Evolutionary conservation across 176 grass and related monocot species (phyloP).

Genomic region (Rhynchospora pubera): DNA sequence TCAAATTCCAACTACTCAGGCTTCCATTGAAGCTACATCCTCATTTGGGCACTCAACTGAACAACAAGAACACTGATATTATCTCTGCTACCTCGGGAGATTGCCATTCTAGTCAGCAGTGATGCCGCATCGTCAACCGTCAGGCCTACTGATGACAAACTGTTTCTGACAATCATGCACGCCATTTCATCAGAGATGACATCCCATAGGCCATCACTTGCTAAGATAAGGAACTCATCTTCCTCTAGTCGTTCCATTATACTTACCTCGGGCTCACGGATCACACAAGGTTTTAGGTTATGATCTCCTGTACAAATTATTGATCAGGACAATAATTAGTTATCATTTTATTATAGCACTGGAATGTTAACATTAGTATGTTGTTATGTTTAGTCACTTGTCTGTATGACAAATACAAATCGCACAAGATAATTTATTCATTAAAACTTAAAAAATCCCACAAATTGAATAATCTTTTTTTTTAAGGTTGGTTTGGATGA

Average conservation of each 20-base stretch:
- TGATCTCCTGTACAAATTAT: conserved; percentile 37
- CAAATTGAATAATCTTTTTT: too few relatives aligned
- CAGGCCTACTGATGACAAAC: conserved; percentile 22
- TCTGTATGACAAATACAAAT: too few relatives aligned
- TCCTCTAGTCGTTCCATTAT: conserved; percentile 30
- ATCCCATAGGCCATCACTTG: conserved; percentile 75
- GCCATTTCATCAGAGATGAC: conserved; percentile 59
- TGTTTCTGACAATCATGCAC: conserved; percentile 39
- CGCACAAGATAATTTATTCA: too few relatives aligned
- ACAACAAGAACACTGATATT: conserved; percentile 68
- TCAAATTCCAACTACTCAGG: too few relatives aligned
- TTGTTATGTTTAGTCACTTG: too few relatives aligned
- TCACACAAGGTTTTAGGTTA: conserved; percentile 67
- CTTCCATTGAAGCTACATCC: too few relatives aligned
- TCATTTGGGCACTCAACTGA: conserved; percentile 15
- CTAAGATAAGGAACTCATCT: conserved; percentile 71
- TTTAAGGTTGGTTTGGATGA: too few relatives aligned
- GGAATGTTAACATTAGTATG: too few relatives aligned
- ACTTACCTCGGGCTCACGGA: conserved; percentile 53
- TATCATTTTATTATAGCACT: too few relatives aligned
- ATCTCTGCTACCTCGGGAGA: conserved; percentile 58
- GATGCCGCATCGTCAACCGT: conserved; percentile 38
- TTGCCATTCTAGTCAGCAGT: conserved; percentile 45
- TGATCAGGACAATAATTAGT: too few relatives aligned
- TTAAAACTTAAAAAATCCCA: too few relatives aligned